Evolutionary conservation across 2,329 filamentous ascomycete species (phyloP), one percentile per base, ranked within the genome.

Genomic region (Dothiorella sarmentorum): DNA sequence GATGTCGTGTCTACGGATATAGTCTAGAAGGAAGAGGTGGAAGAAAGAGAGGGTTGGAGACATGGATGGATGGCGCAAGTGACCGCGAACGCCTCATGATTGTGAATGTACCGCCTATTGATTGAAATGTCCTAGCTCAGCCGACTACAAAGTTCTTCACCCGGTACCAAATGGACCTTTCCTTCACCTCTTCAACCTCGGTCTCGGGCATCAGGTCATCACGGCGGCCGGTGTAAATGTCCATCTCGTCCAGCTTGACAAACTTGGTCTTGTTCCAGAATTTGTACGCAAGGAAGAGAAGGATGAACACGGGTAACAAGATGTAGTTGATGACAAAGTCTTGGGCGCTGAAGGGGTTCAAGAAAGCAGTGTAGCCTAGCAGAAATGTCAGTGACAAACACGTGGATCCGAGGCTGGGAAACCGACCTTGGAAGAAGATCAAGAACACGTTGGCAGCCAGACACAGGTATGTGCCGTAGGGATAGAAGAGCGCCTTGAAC

Each of bases 211-310:
- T 27, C 24, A 59, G 6, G 37, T 62, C 62, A 3, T 64, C 59
- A 7, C 62, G 45, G 5, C 63, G 60, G 1, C 73, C 71, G 4
- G 65, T 72, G 70, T 71, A 74, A 26, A 75, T 73, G 63, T 75
- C 71, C 64, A 75, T 73, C 43, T 76, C 74, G 33, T 66, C 62
- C 29, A 74, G 38, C 24, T 67, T 68, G 1, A 76, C 70, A 45
- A 71, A 64, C 49, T 64, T 67, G 2, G 75, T 76, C 60, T 69
- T 72, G 62, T 60, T 38, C 60, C 61, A 61, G 56, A 64, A 58
- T 37, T 65, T 65, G 43, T 61, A 65, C 7, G n/a, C 58, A 2
- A 63, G 20, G 47, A 59, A 61, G 15, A 65, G 52, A 5, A 61
- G 24, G 7, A 63, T 22, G 31, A 65, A 63, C 2, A 65, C 55